These are phyloP conservation scores for Sarcomyxa edulis DNA, from an alignment of 768 basidiomycete genomes.

Conservation along the genomic window DNA sequence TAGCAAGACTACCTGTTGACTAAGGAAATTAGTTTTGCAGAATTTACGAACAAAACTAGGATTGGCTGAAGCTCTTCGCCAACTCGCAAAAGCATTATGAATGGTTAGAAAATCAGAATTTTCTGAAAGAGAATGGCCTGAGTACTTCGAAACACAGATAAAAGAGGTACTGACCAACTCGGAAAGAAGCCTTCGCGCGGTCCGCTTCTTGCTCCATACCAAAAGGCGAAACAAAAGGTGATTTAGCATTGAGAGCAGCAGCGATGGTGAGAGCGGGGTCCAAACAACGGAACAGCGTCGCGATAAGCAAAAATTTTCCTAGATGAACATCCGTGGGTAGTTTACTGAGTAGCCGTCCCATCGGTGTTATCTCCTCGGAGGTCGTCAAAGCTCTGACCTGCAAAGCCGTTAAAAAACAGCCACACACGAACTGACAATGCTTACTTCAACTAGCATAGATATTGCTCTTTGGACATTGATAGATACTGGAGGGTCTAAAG, in stretches of 20 bases:
- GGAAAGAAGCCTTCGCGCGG: constrained; percentile 75
- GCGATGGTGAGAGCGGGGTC: constrained; percentile 97
- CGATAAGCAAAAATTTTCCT: constrained; percentile 86
- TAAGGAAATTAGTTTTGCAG: constrained; percentile 76
- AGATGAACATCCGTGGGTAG: constrained; percentile 95
- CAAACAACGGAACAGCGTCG: constrained; percentile 81
- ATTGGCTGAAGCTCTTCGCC: constrained; percentile 74
- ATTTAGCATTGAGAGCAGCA: constrained; percentile 87
- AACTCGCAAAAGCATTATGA: constrained; percentile 84
- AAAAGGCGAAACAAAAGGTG: constrained; percentile 86
- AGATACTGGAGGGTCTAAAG: constrained; percentile 83
- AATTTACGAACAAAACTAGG: constrained; percentile 61
- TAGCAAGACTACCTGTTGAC: constrained; percentile 56
- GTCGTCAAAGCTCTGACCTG: constrained; percentile 83
- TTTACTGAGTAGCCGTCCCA: constrained; percentile 86
- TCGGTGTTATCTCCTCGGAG: constrained; percentile 88
- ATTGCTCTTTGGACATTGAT: constrained; percentile 90
- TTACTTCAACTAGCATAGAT: constrained; percentile 82
- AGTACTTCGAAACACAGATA: neutral
- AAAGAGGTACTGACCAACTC: constrained; percentile 45
- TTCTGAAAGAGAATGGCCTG: constrained; percentile 37
- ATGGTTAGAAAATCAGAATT: constrained; percentile 94
- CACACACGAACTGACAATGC: constrained; percentile 7
- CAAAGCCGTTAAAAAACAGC: constrained; percentile 4
- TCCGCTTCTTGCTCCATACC: constrained; percentile 86